Evolutionary conservation across 139 green algal species (phyloP), one percentile per base, ranked within the genome.

Genomic region (Picochlorum sp.): DNA sequence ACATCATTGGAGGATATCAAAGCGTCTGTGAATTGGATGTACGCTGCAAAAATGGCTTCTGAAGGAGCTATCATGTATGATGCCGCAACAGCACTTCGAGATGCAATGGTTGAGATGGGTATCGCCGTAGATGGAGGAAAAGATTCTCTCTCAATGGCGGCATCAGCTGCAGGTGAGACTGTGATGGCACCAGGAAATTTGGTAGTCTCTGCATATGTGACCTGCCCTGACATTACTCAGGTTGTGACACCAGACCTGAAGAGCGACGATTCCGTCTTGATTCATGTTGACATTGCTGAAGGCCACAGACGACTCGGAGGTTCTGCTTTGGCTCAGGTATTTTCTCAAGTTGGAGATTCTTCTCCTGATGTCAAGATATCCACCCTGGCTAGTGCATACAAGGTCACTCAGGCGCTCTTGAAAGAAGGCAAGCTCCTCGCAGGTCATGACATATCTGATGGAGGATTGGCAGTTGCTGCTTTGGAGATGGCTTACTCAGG

Each of bases 21-120:
- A 74, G 87, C 91, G 11, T 90, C 77, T 18, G 91, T 96, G 57
- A 99, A 99, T 85, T 99, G 94, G 94, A 99, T 99, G 94, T 83
- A 85, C 54, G 94, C 94, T 6, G 94, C 94, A 64, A 99, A 99
- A 83, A 95, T 99, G 86, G 81, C 65, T 26, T 68, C 57, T 21
- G 94, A 99, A 78, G 94, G 94, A 6, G 90, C 84, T 4, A 86
- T 81, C 65, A 97, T 99, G 94, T 97, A 94, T 61, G 86, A 97
- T 56, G 91, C 93, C 2, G 92, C 90, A 3, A 61, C 73, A 7
- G 84, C 85, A 0, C 73, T 97, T 37, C 76, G 77, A 9, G 68
- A 85, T n/a, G 78, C 72, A 45, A 85, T 85, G 78, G 70, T 96
- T n/a, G 66, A 84, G 37, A 78, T 97, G 18, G 82, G 77, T 16